These are phyloP conservation scores for Mentha longifolia DNA, from an alignment of 257 asterid genomes.

Conservation along the genomic window DNA sequence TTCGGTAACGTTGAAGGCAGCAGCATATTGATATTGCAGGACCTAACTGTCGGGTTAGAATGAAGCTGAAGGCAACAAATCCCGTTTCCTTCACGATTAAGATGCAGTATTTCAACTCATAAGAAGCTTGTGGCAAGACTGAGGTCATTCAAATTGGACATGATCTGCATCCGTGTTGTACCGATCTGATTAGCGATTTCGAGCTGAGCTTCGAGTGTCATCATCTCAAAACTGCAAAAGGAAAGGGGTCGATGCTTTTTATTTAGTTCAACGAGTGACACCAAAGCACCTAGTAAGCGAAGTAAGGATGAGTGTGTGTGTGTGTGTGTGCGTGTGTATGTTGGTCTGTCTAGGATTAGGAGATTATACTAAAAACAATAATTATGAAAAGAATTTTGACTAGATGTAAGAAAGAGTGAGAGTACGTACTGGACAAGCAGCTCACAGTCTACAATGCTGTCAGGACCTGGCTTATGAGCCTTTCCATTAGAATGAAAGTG, in stretches of 20 bases:
- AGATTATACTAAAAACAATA: background rate
- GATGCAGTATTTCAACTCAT: constrained; percentile 33
- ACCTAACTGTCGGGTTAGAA: background rate
- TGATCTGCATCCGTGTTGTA: constrained; percentile 80
- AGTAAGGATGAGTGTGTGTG: background rate
- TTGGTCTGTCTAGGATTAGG: background rate
- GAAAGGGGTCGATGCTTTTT: background rate
- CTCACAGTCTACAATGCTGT: constrained; percentile 90
- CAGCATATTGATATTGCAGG: background rate
- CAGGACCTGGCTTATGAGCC: constrained; percentile 99
- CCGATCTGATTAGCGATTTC: constrained; percentile 92
- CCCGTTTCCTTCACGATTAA: background rate
- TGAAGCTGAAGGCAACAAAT: background rate
- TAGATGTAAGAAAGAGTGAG: constrained; percentile 1
- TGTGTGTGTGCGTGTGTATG: background rate
- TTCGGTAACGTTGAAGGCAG: background rate
- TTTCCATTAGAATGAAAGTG: constrained; percentile 86
- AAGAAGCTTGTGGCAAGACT: constrained; percentile 79
- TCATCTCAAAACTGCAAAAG: constrained; percentile 81
- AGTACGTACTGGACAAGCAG: constrained; percentile 83
- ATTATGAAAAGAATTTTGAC: constrained; percentile 6
- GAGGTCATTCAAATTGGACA: constrained; percentile 85
- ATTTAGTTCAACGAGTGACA: constrained; percentile 2
- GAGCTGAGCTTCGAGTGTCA: constrained; percentile 77
- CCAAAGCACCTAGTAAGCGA: background rate